These are phyloP conservation scores for Scytalidium lignicola DNA, from an alignment of 2,329 filamentous ascomycete species.

Conservation along the genomic window DNA sequence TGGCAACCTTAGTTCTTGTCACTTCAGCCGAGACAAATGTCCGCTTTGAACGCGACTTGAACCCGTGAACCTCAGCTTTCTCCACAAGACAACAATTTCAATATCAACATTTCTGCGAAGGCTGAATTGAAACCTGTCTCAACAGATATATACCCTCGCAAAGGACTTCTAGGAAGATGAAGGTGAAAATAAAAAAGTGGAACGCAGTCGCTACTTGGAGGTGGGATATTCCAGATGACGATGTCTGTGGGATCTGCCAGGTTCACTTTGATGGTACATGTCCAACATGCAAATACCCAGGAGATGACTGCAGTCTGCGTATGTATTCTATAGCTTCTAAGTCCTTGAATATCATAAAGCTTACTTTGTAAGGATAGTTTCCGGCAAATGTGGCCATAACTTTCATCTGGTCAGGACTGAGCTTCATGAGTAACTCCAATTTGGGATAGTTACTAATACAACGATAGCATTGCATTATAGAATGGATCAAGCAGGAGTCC, in stretches of 20 bases:
- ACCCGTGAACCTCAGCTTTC: too few relatives aligned
- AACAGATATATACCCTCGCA: too few relatives aligned
- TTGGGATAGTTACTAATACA: neutral
- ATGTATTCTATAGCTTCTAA: constrained; percentile 33
- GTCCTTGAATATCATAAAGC: constrained; percentile 3
- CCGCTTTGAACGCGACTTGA: neutral
- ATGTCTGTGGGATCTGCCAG: constrained; percentile 97
- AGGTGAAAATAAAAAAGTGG: constrained; percentile 91
- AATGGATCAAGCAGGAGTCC: constrained; percentile 94
- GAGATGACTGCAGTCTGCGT: constrained; percentile 92
- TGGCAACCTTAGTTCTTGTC: neutral
- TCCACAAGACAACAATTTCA: too few relatives aligned
- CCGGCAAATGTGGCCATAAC: constrained; percentile 93
- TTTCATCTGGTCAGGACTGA: constrained; percentile 80
- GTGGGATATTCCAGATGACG: constrained; percentile 96
- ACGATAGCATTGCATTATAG: constrained; percentile 81
- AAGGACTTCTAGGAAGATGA: constrained; percentile 54
- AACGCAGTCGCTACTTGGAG: constrained; percentile 93
- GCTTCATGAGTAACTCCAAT: neutral
- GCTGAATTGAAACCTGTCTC: too few relatives aligned
- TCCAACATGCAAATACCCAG: constrained; percentile 95
- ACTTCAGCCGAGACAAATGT: neutral
- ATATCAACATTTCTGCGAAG: too few relatives aligned
- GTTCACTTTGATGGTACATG: constrained; percentile 97
- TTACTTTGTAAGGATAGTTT: constrained; percentile 54